These are phyloP conservation scores for Sarcodon aspratus DNA, from an alignment of 768 basidiomycete species.

Conservation along the genomic window DNA sequence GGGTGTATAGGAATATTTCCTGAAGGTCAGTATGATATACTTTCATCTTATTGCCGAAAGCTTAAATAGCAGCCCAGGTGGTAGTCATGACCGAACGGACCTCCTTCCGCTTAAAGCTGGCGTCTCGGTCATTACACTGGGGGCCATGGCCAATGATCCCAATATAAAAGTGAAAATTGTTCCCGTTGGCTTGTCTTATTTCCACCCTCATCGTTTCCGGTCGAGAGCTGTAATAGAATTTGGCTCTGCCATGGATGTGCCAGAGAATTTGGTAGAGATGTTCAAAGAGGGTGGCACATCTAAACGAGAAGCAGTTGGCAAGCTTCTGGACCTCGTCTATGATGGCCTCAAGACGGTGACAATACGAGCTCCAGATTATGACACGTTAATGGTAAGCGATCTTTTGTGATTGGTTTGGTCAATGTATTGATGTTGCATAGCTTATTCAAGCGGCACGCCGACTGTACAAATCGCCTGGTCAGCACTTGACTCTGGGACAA, in stretches of 20 bases:
- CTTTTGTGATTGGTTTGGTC: not conserved
- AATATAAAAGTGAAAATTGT: conserved; percentile 82
- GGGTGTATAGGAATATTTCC: conserved; percentile 97
- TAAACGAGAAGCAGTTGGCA: conserved; percentile 85
- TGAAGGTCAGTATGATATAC: conserved; percentile 51
- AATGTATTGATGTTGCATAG: conserved; percentile 31
- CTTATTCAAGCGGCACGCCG: conserved; percentile 92
- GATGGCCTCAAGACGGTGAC: conserved; percentile 94
- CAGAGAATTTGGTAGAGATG: conserved; percentile 76
- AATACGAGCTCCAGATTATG: conserved; percentile 90
- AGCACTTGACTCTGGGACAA: conserved; percentile 88
- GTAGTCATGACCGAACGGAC: conserved; percentile 96
- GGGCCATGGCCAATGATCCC: conserved; percentile 91
- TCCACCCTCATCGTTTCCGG: conserved; percentile 61
- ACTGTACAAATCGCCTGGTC: conserved; percentile 88
- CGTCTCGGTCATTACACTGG: conserved; percentile 95
- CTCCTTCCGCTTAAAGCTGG: conserved; percentile 95
- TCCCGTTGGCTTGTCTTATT: conserved; percentile 36
- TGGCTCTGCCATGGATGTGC: conserved; percentile 85
- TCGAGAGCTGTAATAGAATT: conserved; percentile 97
- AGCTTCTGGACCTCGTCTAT: conserved; percentile 84
- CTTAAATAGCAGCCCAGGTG: conserved; percentile 40
- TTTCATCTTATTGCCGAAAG: not conserved
- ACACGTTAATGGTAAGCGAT: conserved; percentile 85
- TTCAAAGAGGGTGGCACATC: conserved; percentile 82